Conservation (phyloP, 202 grass and related monocot species). For the Elaeis oleifera region DNA sequence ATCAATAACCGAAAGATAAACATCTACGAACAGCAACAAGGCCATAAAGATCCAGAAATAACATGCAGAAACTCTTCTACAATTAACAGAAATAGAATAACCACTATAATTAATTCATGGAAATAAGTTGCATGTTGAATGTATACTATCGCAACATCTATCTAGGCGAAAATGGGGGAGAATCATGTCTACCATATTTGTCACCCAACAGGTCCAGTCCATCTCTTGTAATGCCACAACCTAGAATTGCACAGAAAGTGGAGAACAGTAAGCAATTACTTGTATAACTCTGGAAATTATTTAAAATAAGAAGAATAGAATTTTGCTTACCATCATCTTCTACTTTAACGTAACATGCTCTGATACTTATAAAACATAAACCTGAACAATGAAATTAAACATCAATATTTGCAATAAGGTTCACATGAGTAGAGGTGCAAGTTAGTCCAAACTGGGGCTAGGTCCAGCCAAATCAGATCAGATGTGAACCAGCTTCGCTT, state of each 20-base stretch:
- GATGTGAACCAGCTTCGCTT: no score
- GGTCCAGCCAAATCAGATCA: no score
- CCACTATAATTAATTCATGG: neutral
- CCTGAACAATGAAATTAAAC: conserved; percentile 40
- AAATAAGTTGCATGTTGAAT: neutral
- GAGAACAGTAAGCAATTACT: neutral
- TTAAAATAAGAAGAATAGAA: neutral
- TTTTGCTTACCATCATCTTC: conserved; percentile 70
- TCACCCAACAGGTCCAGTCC: conserved; percentile 80
- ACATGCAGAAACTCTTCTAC: no score
- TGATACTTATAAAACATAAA: conserved; percentile 59
- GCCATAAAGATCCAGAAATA: no score
- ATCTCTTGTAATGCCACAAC: conserved; percentile 85
- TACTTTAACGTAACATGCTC: conserved; percentile 68
- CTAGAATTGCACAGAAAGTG: conserved; percentile 28
- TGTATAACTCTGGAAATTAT: conserved; percentile 4
- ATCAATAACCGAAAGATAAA: no score
- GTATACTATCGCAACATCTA: neutral
- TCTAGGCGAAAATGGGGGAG: conserved; percentile 15
- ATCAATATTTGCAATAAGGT: neutral
- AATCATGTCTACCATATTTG: conserved; percentile 51
- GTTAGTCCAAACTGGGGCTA: no score
- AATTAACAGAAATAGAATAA: no score
- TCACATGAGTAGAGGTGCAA: no score
- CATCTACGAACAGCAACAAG: no score